These are phyloP conservation scores for Galeopsis tetrahit DNA, from an alignment of 257 asterid species.

Conservation along the genomic window DNA sequence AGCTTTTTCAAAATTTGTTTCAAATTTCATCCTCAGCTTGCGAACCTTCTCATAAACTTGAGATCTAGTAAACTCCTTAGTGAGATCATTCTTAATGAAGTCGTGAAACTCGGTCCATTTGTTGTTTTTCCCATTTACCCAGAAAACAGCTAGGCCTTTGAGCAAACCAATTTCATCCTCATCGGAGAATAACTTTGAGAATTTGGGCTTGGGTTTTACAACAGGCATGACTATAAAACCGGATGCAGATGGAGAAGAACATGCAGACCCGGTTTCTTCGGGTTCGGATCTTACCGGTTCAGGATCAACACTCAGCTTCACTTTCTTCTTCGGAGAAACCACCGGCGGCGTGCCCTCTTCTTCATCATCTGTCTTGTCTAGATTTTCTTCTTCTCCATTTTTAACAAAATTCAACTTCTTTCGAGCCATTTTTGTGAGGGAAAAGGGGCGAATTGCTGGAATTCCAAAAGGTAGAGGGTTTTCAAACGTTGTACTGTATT, in stretches of 20 bases:
- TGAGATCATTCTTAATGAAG: constrained; percentile 28
- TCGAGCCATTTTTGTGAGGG: background rate
- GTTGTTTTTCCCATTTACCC: constrained; percentile 35
- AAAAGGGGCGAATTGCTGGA: background rate
- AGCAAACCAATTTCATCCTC: constrained; percentile 38
- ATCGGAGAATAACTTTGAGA: constrained; percentile 16
- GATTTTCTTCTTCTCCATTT: background rate
- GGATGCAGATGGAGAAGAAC: constrained; percentile 38
- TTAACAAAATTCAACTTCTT: background rate
- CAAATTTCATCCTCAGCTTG: constrained; percentile 25
- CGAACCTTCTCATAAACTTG: constrained; percentile 41
- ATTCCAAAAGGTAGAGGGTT: no score
- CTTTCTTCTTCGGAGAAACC: constrained; percentile 20
- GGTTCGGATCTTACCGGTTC: constrained; percentile 10
- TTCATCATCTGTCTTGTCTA: background rate
- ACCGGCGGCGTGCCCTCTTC: background rate
- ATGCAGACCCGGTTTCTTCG: constrained; percentile 19
- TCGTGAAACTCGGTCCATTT: constrained; percentile 38
- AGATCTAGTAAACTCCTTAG: constrained; percentile 10
- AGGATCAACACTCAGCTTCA: background rate
- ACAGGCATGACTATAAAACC: constrained; percentile 29
- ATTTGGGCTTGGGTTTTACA: constrained; percentile 9
- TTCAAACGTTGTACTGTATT: no score
- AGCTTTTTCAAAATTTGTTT: constrained; percentile 25
- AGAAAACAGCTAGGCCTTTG: constrained; percentile 31